phyloP scores from a whole-genome alignment of 148 eudicot genomes.

The Cornus kousa region DNA sequence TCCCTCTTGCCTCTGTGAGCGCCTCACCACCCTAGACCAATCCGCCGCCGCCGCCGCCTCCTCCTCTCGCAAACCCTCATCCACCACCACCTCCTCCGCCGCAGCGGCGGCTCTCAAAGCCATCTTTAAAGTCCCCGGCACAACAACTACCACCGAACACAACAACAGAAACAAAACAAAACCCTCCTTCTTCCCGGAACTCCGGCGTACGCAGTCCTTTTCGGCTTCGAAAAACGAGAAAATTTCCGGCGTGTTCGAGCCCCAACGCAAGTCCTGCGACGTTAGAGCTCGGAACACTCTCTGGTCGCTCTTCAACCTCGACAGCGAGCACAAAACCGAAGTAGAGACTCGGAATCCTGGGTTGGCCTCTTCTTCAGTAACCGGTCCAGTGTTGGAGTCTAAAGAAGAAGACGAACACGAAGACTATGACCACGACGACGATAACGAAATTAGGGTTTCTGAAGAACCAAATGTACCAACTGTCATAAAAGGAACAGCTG shows the following conservation, averaged over 20 bases:
- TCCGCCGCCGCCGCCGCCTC: constrained; percentile 40
- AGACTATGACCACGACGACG: constrained; percentile 16
- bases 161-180: neutral
- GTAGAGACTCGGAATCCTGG: constrained; percentile 5
- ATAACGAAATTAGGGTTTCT: constrained; percentile 24
- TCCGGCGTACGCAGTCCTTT: constrained; percentile 74
- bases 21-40: constrained; percentile 64
- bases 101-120: constrained; percentile 46
- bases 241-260: constrained; percentile 39
- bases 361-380: neutral
- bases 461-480: constrained; percentile 7
- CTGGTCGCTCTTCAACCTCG: constrained; percentile 38
- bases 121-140: constrained; percentile 30
- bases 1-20: constrained; percentile 85
- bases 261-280: constrained; percentile 59
- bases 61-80: constrained; percentile 45
- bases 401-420: constrained; percentile 30
- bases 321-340: constrained; percentile 24
- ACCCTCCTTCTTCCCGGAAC: constrained; percentile 59
- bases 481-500: neutral
- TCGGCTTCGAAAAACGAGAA: constrained; percentile 78
- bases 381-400: constrained; percentile 7
- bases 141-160: neutral
- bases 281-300: constrained; percentile 48
- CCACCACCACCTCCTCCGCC: constrained; percentile 32